Conservation (phyloP, 352 stramenopile genomes). For the Saprolegnia parasitica region DNA sequence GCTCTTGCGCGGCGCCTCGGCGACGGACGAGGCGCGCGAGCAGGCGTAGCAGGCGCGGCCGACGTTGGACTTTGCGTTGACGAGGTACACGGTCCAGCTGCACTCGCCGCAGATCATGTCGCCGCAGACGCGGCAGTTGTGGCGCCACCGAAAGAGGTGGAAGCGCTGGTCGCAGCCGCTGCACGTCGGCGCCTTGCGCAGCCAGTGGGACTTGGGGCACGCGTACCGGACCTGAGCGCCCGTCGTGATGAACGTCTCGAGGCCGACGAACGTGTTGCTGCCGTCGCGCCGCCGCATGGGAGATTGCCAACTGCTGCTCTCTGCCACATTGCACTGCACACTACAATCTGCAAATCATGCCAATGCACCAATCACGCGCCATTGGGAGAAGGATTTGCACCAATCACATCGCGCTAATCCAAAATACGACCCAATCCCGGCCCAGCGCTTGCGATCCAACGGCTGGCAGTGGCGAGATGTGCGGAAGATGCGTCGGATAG, state of each 20-base stretch:
- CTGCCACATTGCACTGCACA: background rate
- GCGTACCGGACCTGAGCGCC: slow-evolving; percentile 1
- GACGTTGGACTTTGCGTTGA: slow-evolving; percentile 2
- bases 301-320: slow-evolving; percentile 1
- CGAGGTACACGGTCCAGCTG: slow-evolving; percentile 11
- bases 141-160: slow-evolving; percentile 50
- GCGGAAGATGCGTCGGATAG: too few species aligned
- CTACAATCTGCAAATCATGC: slow-evolving; percentile 2
- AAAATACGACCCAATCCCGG: slow-evolving; percentile 10
- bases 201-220: slow-evolving; percentile 11
- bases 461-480: background rate
- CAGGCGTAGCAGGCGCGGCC: slow-evolving; percentile 7
- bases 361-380: background rate
- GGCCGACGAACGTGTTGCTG: slow-evolving; percentile 6
- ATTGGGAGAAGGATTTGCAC: background rate
- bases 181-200: background rate
- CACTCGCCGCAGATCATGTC: slow-evolving; percentile 70
- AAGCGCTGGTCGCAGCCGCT: background rate
- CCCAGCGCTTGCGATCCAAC: background rate
- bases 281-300: background rate
- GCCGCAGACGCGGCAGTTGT: slow-evolving; percentile 75
- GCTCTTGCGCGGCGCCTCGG: background rate
- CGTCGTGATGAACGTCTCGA: slow-evolving; percentile 11
- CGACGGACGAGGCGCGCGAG: slow-evolving; percentile 2
- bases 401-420: background rate